Evolutionary conservation across 2,329 filamentous ascomycete genomes (phyloP).

Genomic region (Didymella keratinophila): DNA sequence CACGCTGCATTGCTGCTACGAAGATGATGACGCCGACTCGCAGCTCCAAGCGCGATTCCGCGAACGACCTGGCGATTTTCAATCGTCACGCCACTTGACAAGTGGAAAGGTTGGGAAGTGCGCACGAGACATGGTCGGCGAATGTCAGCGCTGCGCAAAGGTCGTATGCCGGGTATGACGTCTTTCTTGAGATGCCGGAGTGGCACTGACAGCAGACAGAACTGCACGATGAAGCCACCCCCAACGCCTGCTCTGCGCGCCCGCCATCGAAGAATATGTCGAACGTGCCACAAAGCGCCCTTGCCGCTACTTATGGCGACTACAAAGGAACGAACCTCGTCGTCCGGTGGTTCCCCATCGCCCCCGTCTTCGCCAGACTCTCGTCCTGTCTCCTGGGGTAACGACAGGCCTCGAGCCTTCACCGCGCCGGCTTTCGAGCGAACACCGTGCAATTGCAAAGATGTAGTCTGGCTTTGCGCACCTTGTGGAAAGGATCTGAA

Average conservation of each 20-base stretch:
- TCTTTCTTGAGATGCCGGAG: not conserved
- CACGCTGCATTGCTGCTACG: conserved; percentile 82
- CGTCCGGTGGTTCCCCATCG: conserved; percentile 29
- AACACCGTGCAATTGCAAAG: conserved; percentile 65
- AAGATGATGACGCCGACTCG: conserved; percentile 61
- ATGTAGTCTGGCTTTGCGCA: conserved; percentile 83
- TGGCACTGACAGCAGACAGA: conserved; percentile 62
- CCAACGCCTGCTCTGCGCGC: conserved; percentile 71
- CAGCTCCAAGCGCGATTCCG: conserved; percentile 57
- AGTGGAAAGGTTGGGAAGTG: conserved; percentile 78
- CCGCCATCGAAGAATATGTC: conserved; percentile 83
- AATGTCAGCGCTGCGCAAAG: conserved; percentile 78
- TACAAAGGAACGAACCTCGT: conserved; percentile 32
- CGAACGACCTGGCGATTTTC: conserved; percentile 14
- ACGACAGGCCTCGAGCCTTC: conserved; percentile 41
- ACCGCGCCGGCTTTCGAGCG: conserved; percentile 60
- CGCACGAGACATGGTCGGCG: conserved; percentile 84
- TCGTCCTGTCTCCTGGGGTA: conserved; percentile 29
- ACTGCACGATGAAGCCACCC: conserved; percentile 87
- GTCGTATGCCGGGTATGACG: conserved; percentile 80
- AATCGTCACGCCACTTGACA: conserved; percentile 50
- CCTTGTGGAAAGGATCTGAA: conserved; percentile 79
- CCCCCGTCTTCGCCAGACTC: conserved; percentile 34
- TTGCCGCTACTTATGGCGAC: conserved; percentile 61
- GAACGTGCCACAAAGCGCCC: conserved; percentile 75